phyloP scores from a whole-genome alignment of 129 eudicot species.

The Scalesia atractyloides region DNA sequence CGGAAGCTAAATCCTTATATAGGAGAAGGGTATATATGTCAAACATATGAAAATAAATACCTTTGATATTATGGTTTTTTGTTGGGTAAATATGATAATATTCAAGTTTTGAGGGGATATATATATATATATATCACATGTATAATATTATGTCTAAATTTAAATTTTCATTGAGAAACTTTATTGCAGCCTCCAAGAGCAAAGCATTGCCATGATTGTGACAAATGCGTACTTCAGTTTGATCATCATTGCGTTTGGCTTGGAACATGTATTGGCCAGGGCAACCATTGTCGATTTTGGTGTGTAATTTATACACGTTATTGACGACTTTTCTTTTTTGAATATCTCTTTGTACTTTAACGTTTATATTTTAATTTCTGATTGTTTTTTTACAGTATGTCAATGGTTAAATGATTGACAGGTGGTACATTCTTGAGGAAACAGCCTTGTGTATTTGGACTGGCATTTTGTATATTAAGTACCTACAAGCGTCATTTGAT shows the following conservation, averaged over 20 bases:
- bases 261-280: slow-evolving; percentile 92
- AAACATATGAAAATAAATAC: not conserved
- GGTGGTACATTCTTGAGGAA: slow-evolving; percentile 96
- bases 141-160: not conserved
- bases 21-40: not conserved
- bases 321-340: not conserved
- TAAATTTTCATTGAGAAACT: not conserved
- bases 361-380: slow-evolving; percentile 1
- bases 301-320: slow-evolving; percentile 22
- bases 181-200: slow-evolving; percentile 92
- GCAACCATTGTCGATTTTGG: slow-evolving; percentile 96
- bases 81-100: not conserved
- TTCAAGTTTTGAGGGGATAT: not conserved
- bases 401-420: slow-evolving; percentile 31
- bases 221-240: slow-evolving; percentile 97
- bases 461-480: slow-evolving; percentile 66
- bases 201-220: slow-evolving; percentile 99
- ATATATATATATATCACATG: not conserved
- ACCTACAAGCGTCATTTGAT: slow-evolving; percentile 62
- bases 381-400: not conserved
- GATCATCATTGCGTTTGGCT: slow-evolving; percentile 99
- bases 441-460: slow-evolving; percentile 92
- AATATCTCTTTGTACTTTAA: not conserved
- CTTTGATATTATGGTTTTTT: not conserved
- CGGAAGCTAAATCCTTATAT: not conserved